A percentile compares a stretch with the other conserved stretches of the same genome.
Evolutionary conservation across 179 eudicot species (phyloP).

Genomic region (Actinidia polygama): DNA sequence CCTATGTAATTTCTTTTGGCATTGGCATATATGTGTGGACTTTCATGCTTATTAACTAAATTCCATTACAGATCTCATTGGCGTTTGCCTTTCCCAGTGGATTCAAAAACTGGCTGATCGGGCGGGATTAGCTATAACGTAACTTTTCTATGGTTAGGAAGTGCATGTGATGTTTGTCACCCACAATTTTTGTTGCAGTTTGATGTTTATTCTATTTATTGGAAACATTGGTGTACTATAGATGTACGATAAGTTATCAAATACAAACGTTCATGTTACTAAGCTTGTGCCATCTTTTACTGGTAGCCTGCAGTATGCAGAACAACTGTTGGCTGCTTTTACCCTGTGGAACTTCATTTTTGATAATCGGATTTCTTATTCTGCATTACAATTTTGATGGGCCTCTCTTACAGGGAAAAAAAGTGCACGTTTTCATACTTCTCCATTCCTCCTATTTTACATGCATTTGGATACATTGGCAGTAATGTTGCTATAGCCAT

Average conservation of each 20-base stretch:
- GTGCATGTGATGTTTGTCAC: background rate
- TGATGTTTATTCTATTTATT: background rate
- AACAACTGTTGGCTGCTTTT: background rate
- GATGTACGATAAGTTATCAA: background rate
- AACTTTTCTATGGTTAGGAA: background rate
- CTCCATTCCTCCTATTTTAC: no score
- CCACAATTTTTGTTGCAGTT: slow-evolving; percentile 16
- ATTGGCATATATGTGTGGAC: background rate
- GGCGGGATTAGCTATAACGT: background rate
- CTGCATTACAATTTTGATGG: no score
- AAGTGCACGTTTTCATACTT: no score
- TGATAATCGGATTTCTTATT: no score
- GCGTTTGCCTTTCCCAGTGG: slow-evolving; percentile 1
- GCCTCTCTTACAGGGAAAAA: no score
- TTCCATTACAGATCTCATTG: slow-evolving; percentile 5
- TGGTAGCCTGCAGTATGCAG: background rate
- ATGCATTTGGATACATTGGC: no score
- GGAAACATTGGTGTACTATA: slow-evolving; percentile 16
- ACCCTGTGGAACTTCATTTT: background rate
- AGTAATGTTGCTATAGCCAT: no score
- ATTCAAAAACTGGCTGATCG: background rate
- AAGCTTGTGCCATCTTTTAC: background rate
- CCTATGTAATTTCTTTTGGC: background rate
- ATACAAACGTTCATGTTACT: background rate
- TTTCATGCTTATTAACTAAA: slow-evolving; percentile 7